phyloP scores from a whole-genome alignment of 345 rosid genomes.

The Camelina sativa region DNA sequence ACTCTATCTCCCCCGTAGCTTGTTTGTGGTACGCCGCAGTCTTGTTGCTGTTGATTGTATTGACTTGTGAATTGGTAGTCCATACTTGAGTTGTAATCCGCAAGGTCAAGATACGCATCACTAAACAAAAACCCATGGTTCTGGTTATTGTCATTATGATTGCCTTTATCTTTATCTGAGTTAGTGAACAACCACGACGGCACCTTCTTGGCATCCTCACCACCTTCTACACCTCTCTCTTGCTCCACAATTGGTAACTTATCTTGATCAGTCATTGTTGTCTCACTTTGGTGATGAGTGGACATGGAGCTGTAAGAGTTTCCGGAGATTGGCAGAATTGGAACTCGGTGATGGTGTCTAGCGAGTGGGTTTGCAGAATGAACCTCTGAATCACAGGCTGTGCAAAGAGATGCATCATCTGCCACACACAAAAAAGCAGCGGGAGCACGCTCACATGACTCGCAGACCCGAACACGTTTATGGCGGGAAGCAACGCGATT shows the following conservation, averaged over 20 bases:
- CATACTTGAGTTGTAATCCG: slow-evolving; percentile 60
- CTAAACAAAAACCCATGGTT: slow-evolving; percentile 53
- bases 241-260: slow-evolving; percentile 44
- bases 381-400: slow-evolving; percentile 76
- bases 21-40: slow-evolving; percentile 47
- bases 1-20: slow-evolving; percentile 64
- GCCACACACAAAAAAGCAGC: slow-evolving; percentile 90
- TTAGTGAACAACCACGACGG: slow-evolving; percentile 72
- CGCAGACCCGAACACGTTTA: slow-evolving; percentile 82
- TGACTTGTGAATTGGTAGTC: slow-evolving; percentile 58
- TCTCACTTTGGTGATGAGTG: slow-evolving; percentile 39
- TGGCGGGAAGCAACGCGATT: slow-evolving; percentile 89
- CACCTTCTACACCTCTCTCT: slow-evolving; percentile 46
- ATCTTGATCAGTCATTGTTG: slow-evolving; percentile 21
- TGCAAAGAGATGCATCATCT: slow-evolving; percentile 84
- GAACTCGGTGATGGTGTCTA: slow-evolving; percentile 88
- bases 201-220: slow-evolving; percentile 70
- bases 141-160: slow-evolving; percentile 41
- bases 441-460: slow-evolving; percentile 84
- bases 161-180: slow-evolving; percentile 50
- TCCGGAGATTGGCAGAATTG: slow-evolving; percentile 67
- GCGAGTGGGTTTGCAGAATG: slow-evolving; percentile 95
- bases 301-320: slow-evolving; percentile 39
- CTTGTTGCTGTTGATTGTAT: slow-evolving; percentile 46
- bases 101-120: slow-evolving; percentile 71